Evolutionary conservation across 495 filamentous ascomycete genomes (phyloP).

Genomic region (Penicillium tannophilum): DNA sequence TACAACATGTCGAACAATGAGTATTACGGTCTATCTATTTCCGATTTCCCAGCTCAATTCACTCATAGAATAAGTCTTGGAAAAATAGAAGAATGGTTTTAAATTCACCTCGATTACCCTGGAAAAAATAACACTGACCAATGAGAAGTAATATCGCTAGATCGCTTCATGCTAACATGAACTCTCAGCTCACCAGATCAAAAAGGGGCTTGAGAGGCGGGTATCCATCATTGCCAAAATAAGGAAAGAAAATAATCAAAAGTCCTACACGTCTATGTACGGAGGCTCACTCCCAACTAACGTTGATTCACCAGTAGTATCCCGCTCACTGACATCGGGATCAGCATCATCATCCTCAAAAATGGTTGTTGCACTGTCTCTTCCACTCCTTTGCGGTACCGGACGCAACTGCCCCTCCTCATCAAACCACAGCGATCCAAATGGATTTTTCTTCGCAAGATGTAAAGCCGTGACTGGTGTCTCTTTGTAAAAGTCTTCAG

Average conservation of each 20-base stretch:
- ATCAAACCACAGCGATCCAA: slow-evolving; percentile 29
- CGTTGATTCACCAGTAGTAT: background rate
- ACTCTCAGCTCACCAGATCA: background rate
- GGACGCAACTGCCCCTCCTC: slow-evolving; percentile 21
- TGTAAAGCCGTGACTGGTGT: slow-evolving; percentile 27
- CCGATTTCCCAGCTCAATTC: background rate
- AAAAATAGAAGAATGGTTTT: too few species aligned
- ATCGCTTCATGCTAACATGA: background rate
- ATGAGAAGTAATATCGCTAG: background rate
- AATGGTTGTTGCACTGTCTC: slow-evolving; percentile 26
- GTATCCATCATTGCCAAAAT: background rate
- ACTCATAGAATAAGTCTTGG: background rate
- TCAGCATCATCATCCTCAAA: slow-evolving; percentile 18
- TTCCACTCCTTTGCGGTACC: slow-evolving; percentile 6
- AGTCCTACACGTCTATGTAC: background rate
- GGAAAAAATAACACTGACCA: background rate
- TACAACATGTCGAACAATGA: background rate
- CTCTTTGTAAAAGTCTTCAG: background rate
- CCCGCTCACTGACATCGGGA: background rate
- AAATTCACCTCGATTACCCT: background rate
- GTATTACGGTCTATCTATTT: background rate
- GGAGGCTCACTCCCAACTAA: slow-evolving; percentile 9
- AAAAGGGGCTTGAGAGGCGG: background rate
- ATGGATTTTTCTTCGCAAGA: slow-evolving; percentile 26
- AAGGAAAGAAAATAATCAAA: background rate